Conservation (phyloP, 2,329 filamentous ascomycete species). For the Sclerotiophoma versabilis region DNA sequence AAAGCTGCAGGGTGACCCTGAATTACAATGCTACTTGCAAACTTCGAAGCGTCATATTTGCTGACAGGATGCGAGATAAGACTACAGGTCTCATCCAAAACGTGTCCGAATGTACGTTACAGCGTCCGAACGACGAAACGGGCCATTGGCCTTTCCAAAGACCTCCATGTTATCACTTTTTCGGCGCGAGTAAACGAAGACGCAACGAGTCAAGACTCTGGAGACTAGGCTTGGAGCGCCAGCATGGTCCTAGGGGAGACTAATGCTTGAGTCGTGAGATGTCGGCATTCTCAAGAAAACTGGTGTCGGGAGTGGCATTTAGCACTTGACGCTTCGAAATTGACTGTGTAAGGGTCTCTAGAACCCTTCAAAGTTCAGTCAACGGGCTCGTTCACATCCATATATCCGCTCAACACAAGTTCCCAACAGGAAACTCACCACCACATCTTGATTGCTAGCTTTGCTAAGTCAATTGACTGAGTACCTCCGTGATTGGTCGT, state of each 20-base stretch:
- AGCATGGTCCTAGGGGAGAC: background rate
- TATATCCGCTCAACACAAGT: conserved; percentile 1
- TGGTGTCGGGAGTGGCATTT: background rate
- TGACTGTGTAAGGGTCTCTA: background rate
- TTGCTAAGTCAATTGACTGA: conserved; percentile 26
- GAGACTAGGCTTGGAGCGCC: background rate
- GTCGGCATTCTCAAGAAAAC: background rate
- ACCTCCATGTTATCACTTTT: background rate
- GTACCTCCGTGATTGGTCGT: no score
- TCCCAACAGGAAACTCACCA: conserved; percentile 37
- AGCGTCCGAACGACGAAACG: background rate
- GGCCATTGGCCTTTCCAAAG: conserved; percentile 13
- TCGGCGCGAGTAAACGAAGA: background rate
- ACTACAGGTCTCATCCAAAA: conserved; percentile 2
- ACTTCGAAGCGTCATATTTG: background rate
- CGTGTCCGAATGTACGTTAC: background rate
- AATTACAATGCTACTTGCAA: background rate
- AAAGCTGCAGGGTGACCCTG: background rate
- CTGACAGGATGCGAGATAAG: background rate
- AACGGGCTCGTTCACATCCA: conserved; percentile 7
- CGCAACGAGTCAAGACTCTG: background rate
- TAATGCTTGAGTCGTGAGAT: background rate
- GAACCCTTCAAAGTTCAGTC: background rate
- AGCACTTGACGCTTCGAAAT: background rate
- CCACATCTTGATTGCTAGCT: conserved; percentile 27